Conservation (phyloP, 371 early-diverging fungal species). For the Mortierella sp. region DNA sequence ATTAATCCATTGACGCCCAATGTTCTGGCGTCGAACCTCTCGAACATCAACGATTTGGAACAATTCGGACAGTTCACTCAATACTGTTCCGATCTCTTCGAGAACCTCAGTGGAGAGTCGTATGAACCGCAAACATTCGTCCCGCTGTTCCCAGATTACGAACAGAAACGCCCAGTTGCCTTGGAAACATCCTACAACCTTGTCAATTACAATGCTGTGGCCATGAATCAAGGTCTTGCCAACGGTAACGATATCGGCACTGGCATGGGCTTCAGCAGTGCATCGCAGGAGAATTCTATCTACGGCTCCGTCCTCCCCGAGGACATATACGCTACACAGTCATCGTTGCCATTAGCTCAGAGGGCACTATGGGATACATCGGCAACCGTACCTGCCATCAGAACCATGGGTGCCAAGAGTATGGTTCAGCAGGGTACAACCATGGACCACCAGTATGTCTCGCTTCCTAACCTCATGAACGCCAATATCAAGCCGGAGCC, state of each 20-base stretch:
- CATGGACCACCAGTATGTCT: slow-evolving; percentile 7
- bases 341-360: slow-evolving; percentile 16
- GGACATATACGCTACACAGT: slow-evolving; percentile 16
- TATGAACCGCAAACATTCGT: slow-evolving; percentile 38
- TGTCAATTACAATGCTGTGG: slow-evolving; percentile 11
- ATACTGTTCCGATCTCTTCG: slow-evolving; percentile 39
- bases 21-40: slow-evolving; percentile 54
- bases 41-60: slow-evolving; percentile 60
- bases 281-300: slow-evolving; percentile 25
- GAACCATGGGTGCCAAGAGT: slow-evolving; percentile 7
- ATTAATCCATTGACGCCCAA: slow-evolving; percentile 53
- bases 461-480: slow-evolving; percentile 6
- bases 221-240: neutral
- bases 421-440: slow-evolving; percentile 24
- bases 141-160: slow-evolving; percentile 41
- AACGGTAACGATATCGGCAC: slow-evolving; percentile 7
- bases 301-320: slow-evolving; percentile 32
- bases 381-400: slow-evolving; percentile 10
- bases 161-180: slow-evolving; percentile 35
- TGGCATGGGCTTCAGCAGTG: neutral
- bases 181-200: slow-evolving; percentile 17
- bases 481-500: slow-evolving; percentile 10
- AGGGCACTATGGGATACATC: slow-evolving; percentile 5
- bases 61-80: slow-evolving; percentile 56
- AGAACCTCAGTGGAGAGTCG: slow-evolving; percentile 48